A percentile compares a stretch with the other conserved stretches of the same genome.
These are phyloP conservation scores for Myriosclerotinia scirpicola DNA, from an alignment of 2,329 filamentous ascomycete species.

Conservation along the genomic window DNA sequence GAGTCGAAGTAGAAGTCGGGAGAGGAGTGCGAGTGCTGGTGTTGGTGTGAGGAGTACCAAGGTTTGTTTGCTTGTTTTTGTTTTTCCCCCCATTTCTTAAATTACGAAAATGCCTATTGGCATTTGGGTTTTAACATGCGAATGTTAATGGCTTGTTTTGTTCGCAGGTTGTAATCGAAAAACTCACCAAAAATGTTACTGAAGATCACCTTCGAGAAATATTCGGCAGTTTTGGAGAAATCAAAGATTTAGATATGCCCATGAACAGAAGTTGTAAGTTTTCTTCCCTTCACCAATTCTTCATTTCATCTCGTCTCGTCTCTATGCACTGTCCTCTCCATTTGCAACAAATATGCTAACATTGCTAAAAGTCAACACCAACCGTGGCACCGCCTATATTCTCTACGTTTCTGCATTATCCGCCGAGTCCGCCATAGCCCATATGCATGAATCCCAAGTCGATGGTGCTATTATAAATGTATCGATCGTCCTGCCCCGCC, in stretches of 20 bases:
- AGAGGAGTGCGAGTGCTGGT: slow-evolving; percentile 38
- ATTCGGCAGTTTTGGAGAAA: slow-evolving; percentile 82
- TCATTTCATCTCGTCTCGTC: neutral
- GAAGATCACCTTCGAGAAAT: slow-evolving; percentile 87
- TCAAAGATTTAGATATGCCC: slow-evolving; percentile 85
- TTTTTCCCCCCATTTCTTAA: neutral
- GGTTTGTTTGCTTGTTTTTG: slow-evolving; percentile 40
- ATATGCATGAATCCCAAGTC: slow-evolving; percentile 94
- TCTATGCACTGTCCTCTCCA: neutral
- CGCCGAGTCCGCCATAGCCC: slow-evolving; percentile 84
- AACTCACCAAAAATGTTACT: slow-evolving; percentile 91
- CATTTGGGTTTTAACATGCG: slow-evolving; percentile 25
- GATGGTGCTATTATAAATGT: slow-evolving; percentile 42
- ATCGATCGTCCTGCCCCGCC: slow-evolving; percentile 42
- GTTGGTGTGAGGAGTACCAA: slow-evolving; percentile 52
- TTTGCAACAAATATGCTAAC: slow-evolving; percentile 30
- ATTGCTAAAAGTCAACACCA: slow-evolving; percentile 67
- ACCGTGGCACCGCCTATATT: slow-evolving; percentile 92
- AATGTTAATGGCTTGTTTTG: slow-evolving; percentile 43
- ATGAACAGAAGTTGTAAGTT: slow-evolving; percentile 79
- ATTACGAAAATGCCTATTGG: neutral
- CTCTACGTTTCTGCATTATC: slow-evolving; percentile 74
- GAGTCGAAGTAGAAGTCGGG: slow-evolving; percentile 8
- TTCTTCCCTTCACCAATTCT: neutral
- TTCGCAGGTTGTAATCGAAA: slow-evolving; percentile 80